phyloP scores from a whole-genome alignment of 176 grass and related monocot species.

The Calamus simplicifolius region DNA sequence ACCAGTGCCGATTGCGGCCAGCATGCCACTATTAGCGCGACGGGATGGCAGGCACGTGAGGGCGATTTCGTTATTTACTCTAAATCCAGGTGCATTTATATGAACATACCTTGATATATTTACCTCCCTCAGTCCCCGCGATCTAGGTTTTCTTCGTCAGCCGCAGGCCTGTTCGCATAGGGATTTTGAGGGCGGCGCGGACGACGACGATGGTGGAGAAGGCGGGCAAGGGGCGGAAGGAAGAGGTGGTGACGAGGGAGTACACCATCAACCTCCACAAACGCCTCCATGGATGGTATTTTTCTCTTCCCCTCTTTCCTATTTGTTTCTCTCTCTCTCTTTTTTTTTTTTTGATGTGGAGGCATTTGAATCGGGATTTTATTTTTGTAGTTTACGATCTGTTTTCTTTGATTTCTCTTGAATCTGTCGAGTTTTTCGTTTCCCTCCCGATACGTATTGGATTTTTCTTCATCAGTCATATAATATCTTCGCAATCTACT shows the following conservation, averaged over 20 bases:
- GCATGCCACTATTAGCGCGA: no score
- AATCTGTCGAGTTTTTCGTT: no score
- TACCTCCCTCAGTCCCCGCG: no score
- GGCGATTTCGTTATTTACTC: no score
- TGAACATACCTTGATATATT: no score
- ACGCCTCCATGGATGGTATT: constrained; percentile 79
- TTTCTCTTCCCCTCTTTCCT: neutral
- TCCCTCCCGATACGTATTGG: no score
- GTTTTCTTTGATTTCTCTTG: no score
- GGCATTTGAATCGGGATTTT: neutral
- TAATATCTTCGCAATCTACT: no score
- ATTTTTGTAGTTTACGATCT: neutral
- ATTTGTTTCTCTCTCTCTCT: neutral
- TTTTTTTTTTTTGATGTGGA: neutral
- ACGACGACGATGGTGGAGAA: constrained; percentile 46
- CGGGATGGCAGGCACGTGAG: no score
- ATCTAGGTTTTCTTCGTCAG: constrained; percentile 30
- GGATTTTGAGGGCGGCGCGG: constrained; percentile 1
- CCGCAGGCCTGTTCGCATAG: neutral
- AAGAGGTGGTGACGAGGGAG: constrained; percentile 75
- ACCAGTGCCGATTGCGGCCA: no score
- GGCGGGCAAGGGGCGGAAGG: constrained; percentile 58
- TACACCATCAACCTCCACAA: constrained; percentile 91
- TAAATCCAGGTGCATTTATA: no score
- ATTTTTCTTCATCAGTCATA: no score